Base-by-base conservation (phyloP, 2,329 filamentous ascomycete genomes). In the Aspergillus sp. region DNA sequence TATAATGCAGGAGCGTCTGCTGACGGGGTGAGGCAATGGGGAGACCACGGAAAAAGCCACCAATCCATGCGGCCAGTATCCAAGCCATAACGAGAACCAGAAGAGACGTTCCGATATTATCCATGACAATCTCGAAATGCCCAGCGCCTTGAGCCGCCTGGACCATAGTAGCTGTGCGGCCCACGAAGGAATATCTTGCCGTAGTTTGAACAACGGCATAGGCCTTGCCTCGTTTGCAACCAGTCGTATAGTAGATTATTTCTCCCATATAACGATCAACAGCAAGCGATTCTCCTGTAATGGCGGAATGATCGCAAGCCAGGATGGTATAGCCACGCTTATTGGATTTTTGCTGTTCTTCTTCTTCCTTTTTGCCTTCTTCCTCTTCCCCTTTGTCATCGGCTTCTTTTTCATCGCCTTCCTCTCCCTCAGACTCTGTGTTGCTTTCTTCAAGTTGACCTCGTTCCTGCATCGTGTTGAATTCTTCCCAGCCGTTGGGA, bases 71-170 rank as follows among this genome's bases (percentile, higher is more conserved):
- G 36, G 78, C 72, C 52, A 89, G 73, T 59, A 88, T 86, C 77
- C 79, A 88, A 65, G 85, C 83, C 70, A 88, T 82, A 67, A 88
- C 85, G 43, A 88, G 74, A 53, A 88, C 80, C 57, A 89, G 73
- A 44, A 89, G 75, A 47, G 81, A 75, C 28, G 82, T 86, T 64
- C 85, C 85, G 59, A 88, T 88, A 55, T 79, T 84, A 73, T 88
- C 83, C 85, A 88, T 88, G 71, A 88, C 85, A 48, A 84, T 80
- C 73, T 88, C 87, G 74, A 87, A 86, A 68, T 87, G 83, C 62
- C 85, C 85, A 63, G 84, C 82, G 61, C 86, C 85, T 68, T 84
- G 78, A 51, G 85, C 84, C 49, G 82, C 81, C 68, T 85, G 79
- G 42, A 88, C 85, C 54, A 88, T 78, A 52, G 76, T 78, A 41